Percentiles rank a stretch among this genome's conserved stretches.
Conservation (phyloP, 2,329 filamentous ascomycete species). For the Claviceps humidiphila region DNA sequence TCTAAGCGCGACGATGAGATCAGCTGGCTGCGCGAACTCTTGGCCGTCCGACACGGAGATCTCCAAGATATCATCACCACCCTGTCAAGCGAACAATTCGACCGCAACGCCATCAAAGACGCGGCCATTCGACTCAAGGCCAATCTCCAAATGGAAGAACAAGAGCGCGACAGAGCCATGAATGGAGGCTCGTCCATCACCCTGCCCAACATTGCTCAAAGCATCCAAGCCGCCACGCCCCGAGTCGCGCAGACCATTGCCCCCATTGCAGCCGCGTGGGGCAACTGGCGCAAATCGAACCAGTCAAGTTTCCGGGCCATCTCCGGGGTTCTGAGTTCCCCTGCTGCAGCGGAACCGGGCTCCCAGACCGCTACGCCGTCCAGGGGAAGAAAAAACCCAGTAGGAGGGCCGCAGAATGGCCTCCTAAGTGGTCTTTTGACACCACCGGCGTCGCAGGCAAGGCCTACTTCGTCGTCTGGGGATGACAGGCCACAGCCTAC, state of each 20-base stretch:
- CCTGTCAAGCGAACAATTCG: conserved; percentile 60
- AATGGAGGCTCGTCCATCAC: conserved; percentile 53
- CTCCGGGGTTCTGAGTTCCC: conserved; percentile 32
- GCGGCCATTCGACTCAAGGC: conserved; percentile 86
- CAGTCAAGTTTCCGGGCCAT: conserved; percentile 36
- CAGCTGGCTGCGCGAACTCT: conserved; percentile 82
- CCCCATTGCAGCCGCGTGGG: conserved; percentile 78
- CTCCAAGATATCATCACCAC: conserved; percentile 81
- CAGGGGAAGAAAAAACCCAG: conserved; percentile 38
- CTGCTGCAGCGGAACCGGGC: conserved; percentile 16
- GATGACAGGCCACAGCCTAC: conserved; percentile 37
- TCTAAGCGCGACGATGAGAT: conserved; percentile 91
- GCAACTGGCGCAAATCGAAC: conserved; percentile 72
- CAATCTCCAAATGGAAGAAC: conserved; percentile 95
- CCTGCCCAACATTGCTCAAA: conserved; percentile 64
- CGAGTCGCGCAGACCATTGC: conserved; percentile 73
- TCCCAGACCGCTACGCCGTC: conserved; percentile 43
- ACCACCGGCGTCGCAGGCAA: conserved; percentile 65
- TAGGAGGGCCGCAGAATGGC: conserved; percentile 33
- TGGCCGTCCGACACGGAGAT: conserved; percentile 81
- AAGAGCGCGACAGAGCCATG: conserved; percentile 78
- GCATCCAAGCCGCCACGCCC: conserved; percentile 67
- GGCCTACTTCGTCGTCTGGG: conserved; percentile 41
- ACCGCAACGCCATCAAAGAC: conserved; percentile 70
- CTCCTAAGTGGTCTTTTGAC: conserved; percentile 75